Conservation (phyloP, 2,329 filamentous ascomycete species). For the Cadophora malorum region DNA sequence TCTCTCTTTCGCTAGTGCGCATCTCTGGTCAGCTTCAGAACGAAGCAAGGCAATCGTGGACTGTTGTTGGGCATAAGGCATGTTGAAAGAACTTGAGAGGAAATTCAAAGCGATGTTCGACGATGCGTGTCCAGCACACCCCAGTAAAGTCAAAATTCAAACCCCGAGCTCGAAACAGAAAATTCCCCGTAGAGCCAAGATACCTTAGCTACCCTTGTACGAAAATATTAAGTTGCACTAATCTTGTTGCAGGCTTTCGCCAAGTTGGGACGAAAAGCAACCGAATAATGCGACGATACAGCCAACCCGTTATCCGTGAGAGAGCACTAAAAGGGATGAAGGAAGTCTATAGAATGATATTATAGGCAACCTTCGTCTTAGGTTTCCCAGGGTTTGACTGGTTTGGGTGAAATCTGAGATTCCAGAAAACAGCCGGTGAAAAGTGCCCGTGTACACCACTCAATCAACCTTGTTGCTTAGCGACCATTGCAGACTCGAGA, state of each 20-base stretch:
- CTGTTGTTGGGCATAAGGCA: background rate
- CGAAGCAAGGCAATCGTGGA: background rate
- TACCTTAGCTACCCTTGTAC: background rate
- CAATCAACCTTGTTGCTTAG: background rate
- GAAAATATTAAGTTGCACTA: background rate
- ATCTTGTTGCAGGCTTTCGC: background rate
- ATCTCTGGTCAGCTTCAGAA: constrained; percentile 2
- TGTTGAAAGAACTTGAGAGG: background rate
- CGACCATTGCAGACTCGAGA: background rate
- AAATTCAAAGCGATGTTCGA: background rate
- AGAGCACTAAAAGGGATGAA: background rate
- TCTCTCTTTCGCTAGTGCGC: background rate
- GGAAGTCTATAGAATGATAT: background rate
- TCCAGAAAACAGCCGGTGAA: background rate
- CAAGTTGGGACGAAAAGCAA: background rate
- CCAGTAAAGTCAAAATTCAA: constrained; percentile 8
- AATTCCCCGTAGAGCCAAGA: constrained; percentile 2
- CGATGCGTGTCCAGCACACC: background rate
- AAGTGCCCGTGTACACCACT: background rate
- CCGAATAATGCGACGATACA: constrained; percentile 9
- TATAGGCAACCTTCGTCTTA: background rate
- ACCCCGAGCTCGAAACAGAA: constrained; percentile 12
- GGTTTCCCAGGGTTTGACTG: background rate
- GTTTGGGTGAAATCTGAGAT: background rate
- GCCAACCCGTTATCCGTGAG: background rate